These are phyloP conservation scores for Malassezia nana DNA, from an alignment of 1,284 basidiomycete species.

Conservation along the genomic window DNA sequence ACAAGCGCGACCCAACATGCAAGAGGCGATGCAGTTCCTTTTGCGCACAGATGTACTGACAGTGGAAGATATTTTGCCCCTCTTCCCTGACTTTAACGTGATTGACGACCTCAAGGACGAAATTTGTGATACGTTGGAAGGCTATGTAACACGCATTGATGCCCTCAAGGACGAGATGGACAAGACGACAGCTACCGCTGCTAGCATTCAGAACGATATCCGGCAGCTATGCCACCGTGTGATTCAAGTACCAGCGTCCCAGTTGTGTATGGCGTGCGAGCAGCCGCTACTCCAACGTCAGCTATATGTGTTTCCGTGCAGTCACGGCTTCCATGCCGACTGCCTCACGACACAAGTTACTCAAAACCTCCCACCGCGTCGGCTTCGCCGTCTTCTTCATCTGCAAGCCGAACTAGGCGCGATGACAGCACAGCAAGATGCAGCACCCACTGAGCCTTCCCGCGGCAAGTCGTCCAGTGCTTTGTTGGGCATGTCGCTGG, in stretches of 20 bases:
- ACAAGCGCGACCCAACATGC: slow-evolving; percentile 92
- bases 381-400: slow-evolving; percentile 36
- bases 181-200: slow-evolving; percentile 79
- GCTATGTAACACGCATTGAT: slow-evolving; percentile 85
- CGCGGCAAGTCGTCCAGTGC: not conserved
- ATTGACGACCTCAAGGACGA: slow-evolving; percentile 99
- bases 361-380: slow-evolving; percentile 32
- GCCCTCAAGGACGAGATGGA: slow-evolving; percentile 88
- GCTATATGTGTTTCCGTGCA: slow-evolving; percentile 97
- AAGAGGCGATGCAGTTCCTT: slow-evolving; percentile 90
- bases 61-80: slow-evolving; percentile 95
- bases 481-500: slow-evolving; percentile 20
- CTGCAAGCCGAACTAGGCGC: slow-evolving; percentile 26
- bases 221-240: slow-evolving; percentile 76
- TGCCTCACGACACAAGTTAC: slow-evolving; percentile 45
- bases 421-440: not conserved
- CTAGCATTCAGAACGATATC: slow-evolving; percentile 87
- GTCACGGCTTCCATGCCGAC: slow-evolving; percentile 61
- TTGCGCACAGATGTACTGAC: slow-evolving; percentile 87
- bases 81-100: slow-evolving; percentile 99
- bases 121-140: slow-evolving; percentile 88
- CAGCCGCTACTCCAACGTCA: slow-evolving; percentile 69
- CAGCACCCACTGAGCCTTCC: slow-evolving; percentile 19
- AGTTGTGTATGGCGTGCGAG: slow-evolving; percentile 73
- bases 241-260: slow-evolving; percentile 77